Evolutionary conservation across 441 rosid species (phyloP).

Genomic region (Brassica balearica): DNA sequence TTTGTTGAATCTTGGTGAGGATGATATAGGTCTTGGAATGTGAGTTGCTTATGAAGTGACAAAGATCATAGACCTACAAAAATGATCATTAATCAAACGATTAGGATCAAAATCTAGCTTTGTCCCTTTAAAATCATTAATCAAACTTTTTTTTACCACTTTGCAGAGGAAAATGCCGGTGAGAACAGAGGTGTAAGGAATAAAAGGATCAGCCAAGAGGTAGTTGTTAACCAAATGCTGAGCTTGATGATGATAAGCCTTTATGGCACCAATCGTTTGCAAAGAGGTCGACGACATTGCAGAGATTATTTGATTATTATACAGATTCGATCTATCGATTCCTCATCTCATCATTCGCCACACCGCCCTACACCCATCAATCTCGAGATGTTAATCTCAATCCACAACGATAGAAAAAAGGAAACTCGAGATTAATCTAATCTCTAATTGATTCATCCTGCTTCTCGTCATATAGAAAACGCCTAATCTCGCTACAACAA

Average conservation of each 20-base stretch:
- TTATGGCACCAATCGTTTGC: constrained; percentile 55
- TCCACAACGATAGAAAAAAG: too few species aligned
- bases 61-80: constrained; percentile 65
- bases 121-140: not conserved
- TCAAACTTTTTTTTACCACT: constrained; percentile 47
- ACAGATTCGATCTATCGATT: constrained; percentile 19
- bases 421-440: too few species aligned
- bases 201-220: constrained; percentile 60
- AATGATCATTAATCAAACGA: not conserved
- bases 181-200: constrained; percentile 67
- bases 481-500: not conserved
- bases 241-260: constrained; percentile 63
- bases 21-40: constrained; percentile 66
- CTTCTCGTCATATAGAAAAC: too few species aligned
- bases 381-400: not conserved
- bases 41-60: constrained; percentile 60
- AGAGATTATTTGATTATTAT: constrained; percentile 5
- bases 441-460: too few species aligned
- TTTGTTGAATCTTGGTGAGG: constrained; percentile 61
- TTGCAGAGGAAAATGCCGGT: constrained; percentile 75
- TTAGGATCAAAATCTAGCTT: constrained; percentile 15
- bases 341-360: constrained; percentile 28
- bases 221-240: constrained; percentile 59
- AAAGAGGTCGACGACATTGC: constrained; percentile 53
- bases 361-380: constrained; percentile 31